These are phyloP conservation scores for Ampelomyces quisqualis DNA, from an alignment of 2,329 filamentous ascomycete species.

Conservation along the genomic window DNA sequence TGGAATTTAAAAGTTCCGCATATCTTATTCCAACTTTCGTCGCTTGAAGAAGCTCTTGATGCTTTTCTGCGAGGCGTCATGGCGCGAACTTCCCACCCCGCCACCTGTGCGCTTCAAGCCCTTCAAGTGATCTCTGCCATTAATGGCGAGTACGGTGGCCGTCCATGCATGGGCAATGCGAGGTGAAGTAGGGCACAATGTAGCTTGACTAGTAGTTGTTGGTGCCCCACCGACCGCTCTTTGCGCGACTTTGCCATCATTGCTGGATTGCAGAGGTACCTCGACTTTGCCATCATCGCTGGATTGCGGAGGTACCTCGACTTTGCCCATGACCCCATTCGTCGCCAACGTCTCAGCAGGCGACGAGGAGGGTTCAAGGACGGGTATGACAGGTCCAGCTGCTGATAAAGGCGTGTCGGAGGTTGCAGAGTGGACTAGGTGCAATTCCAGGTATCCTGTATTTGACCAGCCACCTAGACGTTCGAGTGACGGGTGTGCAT, in stretches of 20 bases:
- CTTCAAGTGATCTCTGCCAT: conserved; percentile 69
- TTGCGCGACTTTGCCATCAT: background rate
- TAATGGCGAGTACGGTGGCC: conserved; percentile 61
- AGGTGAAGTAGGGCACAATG: background rate
- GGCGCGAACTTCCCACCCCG: conserved; percentile 75
- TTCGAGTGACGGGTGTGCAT: conserved; percentile 49
- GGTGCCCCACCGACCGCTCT: background rate
- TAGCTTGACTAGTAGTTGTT: background rate
- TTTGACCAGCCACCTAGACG: conserved; percentile 64
- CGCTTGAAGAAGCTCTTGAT: conserved; percentile 77
- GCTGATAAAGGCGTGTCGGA: background rate
- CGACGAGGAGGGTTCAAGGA: background rate
- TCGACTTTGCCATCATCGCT: conserved; percentile 2
- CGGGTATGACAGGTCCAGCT: background rate
- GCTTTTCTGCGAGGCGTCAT: conserved; percentile 73
- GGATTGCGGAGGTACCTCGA: background rate
- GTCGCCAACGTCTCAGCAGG: conserved; percentile 1
- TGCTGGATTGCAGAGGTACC: background rate
- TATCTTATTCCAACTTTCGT: conserved; percentile 47
- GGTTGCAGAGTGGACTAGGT: conserved; percentile 23
- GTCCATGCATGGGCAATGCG: conserved; percentile 44
- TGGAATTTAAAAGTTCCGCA: no score
- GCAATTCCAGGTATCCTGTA: conserved; percentile 61
- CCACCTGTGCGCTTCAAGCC: conserved; percentile 77
- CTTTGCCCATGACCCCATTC: conserved; percentile 2